phyloP scores from a whole-genome alignment of 768 basidiomycete species.

The Naganishia onofrii region DNA sequence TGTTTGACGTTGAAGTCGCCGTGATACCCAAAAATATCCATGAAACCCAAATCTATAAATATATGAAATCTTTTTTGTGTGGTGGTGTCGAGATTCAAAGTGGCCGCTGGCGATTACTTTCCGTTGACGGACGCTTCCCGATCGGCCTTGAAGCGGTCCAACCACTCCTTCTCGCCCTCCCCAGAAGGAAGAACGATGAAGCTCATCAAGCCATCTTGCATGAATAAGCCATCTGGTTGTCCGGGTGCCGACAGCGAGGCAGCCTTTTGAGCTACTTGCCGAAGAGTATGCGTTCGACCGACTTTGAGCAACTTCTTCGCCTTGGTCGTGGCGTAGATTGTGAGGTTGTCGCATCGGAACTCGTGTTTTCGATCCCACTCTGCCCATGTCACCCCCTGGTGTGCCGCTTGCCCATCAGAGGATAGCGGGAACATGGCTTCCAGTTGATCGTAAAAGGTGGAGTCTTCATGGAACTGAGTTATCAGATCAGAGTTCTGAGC shows the following conservation, averaged over 20 bases:
- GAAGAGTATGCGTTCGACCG: constrained; percentile 82
- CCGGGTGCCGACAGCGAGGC: constrained; percentile 56
- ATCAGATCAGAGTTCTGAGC: constrained; percentile 85
- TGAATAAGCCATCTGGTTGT: constrained; percentile 70
- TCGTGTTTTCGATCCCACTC: constrained; percentile 73
- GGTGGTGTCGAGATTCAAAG: not conserved
- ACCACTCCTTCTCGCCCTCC: constrained; percentile 67
- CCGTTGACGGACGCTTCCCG: constrained; percentile 10
- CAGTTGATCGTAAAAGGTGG: constrained; percentile 75
- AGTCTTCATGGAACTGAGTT: constrained; percentile 76
- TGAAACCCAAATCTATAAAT: constrained; percentile 19
- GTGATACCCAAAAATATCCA: constrained; percentile 22
- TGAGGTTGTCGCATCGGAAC: constrained; percentile 65
- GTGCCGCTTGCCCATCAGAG: not conserved
- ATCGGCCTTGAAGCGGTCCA: constrained; percentile 72
- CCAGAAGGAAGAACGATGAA: constrained; percentile 53
- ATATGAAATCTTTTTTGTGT: not conserved
- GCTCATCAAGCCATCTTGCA: constrained; percentile 57
- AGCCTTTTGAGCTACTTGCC: constrained; percentile 64
- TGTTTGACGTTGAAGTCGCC: constrained; percentile 28
- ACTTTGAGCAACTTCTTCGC: constrained; percentile 78
- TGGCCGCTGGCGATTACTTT: not conserved
- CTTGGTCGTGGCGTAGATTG: constrained; percentile 78
- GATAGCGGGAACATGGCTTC: constrained; percentile 70
- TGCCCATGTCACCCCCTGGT: constrained; percentile 56